Evolutionary conservation across 305 asterid genomes (phyloP).

Genomic region (Fraxinus dipetala): DNA sequence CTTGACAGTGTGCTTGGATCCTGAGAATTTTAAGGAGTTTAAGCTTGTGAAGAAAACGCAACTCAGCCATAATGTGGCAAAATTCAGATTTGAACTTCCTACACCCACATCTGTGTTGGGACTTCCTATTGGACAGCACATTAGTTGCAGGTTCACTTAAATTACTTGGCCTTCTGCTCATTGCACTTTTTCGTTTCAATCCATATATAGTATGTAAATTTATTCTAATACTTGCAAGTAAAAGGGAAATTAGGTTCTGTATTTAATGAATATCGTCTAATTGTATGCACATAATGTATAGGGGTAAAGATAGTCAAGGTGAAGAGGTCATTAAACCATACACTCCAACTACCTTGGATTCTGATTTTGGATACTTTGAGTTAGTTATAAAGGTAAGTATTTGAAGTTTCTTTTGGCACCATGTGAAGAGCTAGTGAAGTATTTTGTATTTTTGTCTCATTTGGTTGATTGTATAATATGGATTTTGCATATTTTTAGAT

Average conservation of each 20-base stretch:
- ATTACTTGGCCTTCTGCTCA: not conserved
- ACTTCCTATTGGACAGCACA: slow-evolving; percentile 92
- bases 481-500: slow-evolving; percentile 44
- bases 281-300: slow-evolving; percentile 28
- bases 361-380: slow-evolving; percentile 85
- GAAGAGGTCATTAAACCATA: slow-evolving; percentile 94
- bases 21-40: slow-evolving; percentile 71
- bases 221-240: not conserved
- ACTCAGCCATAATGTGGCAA: slow-evolving; percentile 88
- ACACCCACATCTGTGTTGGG: slow-evolving; percentile 80
- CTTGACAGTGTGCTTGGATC: slow-evolving; percentile 65
- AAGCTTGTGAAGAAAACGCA: slow-evolving; percentile 78
- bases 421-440: not conserved
- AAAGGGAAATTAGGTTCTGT: not conserved
- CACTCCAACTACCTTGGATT: slow-evolving; percentile 94
- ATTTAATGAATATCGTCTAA: not conserved
- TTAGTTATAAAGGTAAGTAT: slow-evolving; percentile 74
- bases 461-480: slow-evolving; percentile 5
- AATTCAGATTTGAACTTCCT: slow-evolving; percentile 75
- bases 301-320: slow-evolving; percentile 92
- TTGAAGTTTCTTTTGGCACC: not conserved
- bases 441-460: slow-evolving; percentile 15
- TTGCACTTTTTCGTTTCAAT: not conserved
- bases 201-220: not conserved
- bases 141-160: slow-evolving; percentile 73